These are phyloP conservation scores for Hordeum vulgare DNA, from an alignment of 176 grass and related monocot genomes.

Conservation along the genomic window MorexV3_pseudomolecules_assembly NC_058520.1:577815562-577816061, in stretches of 20 bases:
- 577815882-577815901: conserved; percentile 71
- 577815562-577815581: conserved; percentile 43
- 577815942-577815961: conserved; percentile 40
- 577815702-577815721: conserved; percentile 45
- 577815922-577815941: conserved; percentile 78
- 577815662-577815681: conserved; percentile 56
- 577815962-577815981: conserved; percentile 42
- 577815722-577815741: conserved; percentile 44
- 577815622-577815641: conserved; percentile 59
- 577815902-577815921: conserved; percentile 97
- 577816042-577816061: conserved; percentile 40
- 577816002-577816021: conserved; percentile 33
- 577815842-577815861: conserved; percentile 36
- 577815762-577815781: conserved; percentile 38
- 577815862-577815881: conserved; percentile 74
- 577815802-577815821: conserved; percentile 47
- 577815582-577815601: conserved; percentile 54
- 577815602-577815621: conserved; percentile 70
- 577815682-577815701: conserved; percentile 34
- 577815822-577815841: conserved; percentile 33
- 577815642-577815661: conserved; percentile 68
- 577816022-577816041: conserved; percentile 35
- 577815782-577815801: conserved; percentile 37
- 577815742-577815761: conserved; percentile 36
- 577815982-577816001: conserved; percentile 26